A percentile compares a stretch with the other conserved stretches of the same genome.
Conservation (phyloP, 2,329 filamentous ascomycete species). For the Lachnellula occidentalis region DNA sequence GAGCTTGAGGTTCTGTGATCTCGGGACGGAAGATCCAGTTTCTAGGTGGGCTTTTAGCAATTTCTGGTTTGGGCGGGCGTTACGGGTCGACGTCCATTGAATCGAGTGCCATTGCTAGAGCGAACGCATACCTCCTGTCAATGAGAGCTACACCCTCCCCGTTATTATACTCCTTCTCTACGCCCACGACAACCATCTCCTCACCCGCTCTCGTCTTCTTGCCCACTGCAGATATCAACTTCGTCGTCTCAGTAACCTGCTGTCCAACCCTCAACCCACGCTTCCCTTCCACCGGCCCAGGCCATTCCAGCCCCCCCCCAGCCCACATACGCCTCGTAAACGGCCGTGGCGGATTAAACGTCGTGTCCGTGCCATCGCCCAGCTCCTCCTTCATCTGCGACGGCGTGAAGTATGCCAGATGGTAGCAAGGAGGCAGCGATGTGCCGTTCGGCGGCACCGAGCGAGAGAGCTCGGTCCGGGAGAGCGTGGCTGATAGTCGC, state of each 20-base stretch:
- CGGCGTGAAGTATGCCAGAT: constrained; percentile 60
- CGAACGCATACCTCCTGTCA: constrained; percentile 45
- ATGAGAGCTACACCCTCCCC: constrained; percentile 45
- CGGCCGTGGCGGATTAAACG: constrained; percentile 53
- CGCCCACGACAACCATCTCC: constrained; percentile 60
- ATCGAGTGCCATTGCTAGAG: neutral
- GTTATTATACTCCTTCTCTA: constrained; percentile 55
- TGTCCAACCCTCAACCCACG: constrained; percentile 48
- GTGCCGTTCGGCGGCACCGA: constrained; percentile 12
- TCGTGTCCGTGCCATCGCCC: constrained; percentile 57
- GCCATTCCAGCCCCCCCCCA: constrained; percentile 53
- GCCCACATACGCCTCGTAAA: constrained; percentile 66
- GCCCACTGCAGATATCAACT: constrained; percentile 45
- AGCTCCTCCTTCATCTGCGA: constrained; percentile 48
- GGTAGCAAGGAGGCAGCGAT: constrained; percentile 40
- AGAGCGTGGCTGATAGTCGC: constrained; percentile 53
- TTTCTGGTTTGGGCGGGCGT: neutral
- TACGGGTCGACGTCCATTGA: neutral
- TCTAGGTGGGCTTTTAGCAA: constrained; percentile 10
- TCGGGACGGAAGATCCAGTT: constrained; percentile 30
- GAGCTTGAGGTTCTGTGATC: constrained; percentile 22
- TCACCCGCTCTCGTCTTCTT: constrained; percentile 51
- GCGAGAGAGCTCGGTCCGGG: constrained; percentile 33
- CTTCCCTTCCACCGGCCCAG: constrained; percentile 15
- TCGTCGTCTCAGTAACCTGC: constrained; percentile 50